Evolutionary conservation across 1,284 basidiomycete genomes (phyloP).

Genomic region (Marasmius tenuissimus): DNA sequence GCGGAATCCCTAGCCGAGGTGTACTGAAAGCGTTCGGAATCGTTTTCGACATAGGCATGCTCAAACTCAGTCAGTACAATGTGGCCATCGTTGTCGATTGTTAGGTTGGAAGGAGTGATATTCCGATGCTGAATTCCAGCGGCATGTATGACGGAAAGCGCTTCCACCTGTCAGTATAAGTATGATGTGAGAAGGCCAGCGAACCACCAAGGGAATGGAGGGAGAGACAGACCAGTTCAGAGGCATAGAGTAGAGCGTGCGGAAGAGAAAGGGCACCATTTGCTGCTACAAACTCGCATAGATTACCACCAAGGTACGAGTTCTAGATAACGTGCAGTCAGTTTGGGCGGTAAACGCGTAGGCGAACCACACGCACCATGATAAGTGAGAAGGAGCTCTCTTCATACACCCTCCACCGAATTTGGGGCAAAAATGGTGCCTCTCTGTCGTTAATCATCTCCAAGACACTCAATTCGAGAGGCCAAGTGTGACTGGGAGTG

Average conservation of each 20-base stretch:
- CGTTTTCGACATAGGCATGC: constrained; percentile 33
- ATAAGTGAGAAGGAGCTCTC: constrained; percentile 60
- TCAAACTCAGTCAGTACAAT: constrained; percentile 70
- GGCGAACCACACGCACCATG: constrained; percentile 38
- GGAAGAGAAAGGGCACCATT: constrained; percentile 57
- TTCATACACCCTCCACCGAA: constrained; percentile 69
- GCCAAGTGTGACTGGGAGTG: constrained; percentile 24
- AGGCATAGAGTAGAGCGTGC: constrained; percentile 64
- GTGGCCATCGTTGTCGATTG: constrained; percentile 65
- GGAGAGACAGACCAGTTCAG: constrained; percentile 53
- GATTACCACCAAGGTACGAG: constrained; percentile 59
- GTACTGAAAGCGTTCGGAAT: constrained; percentile 20
- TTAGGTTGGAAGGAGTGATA: constrained; percentile 61
- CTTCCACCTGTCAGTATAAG: constrained; percentile 42
- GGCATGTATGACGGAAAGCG: constrained; percentile 56
- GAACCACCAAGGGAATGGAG: not conserved
- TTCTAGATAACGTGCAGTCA: constrained; percentile 28
- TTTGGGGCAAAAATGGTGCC: constrained; percentile 61
- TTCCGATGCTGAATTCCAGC: constrained; percentile 52
- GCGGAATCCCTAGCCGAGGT: no score
- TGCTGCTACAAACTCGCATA: constrained; percentile 58
- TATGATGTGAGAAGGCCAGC: not conserved
- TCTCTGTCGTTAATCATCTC: constrained; percentile 48
- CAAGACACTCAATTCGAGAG: constrained; percentile 56
- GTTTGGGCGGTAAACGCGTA: not conserved